phyloP scores from a whole-genome alignment of 331 rosid species.

The Ulmus americana region DNA sequence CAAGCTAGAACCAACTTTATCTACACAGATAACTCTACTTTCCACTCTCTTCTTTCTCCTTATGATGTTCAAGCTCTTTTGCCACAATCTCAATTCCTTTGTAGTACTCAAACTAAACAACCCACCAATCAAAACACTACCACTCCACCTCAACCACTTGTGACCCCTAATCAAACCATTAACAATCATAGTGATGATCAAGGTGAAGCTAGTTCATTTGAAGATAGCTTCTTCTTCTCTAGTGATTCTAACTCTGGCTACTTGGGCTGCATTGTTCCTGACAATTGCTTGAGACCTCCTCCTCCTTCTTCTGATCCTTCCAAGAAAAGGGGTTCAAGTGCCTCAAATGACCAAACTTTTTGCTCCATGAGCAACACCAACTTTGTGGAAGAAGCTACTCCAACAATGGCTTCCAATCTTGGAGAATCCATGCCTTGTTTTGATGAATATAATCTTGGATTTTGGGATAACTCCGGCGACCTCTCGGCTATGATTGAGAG shows the following conservation, averaged over 20 bases:
- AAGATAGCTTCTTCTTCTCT: slow-evolving; percentile 45
- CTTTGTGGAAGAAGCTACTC: slow-evolving; percentile 5
- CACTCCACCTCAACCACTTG: slow-evolving; percentile 17
- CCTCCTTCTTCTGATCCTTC: slow-evolving; percentile 15
- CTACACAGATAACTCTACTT: slow-evolving; percentile 62
- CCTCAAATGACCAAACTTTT: slow-evolving; percentile 25
- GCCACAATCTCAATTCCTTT: slow-evolving; percentile 23
- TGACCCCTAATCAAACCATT: slow-evolving; percentile 7
- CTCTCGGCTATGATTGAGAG: slow-evolving; percentile 49
- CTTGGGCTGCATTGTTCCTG: slow-evolving; percentile 94
- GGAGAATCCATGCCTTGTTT: slow-evolving; percentile 39
- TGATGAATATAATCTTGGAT: slow-evolving; percentile 48
- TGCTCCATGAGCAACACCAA: neutral
- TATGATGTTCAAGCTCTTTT: slow-evolving; percentile 46
- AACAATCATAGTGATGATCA: slow-evolving; percentile 23
- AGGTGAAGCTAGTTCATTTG: neutral
- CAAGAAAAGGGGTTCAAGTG: slow-evolving; percentile 28
- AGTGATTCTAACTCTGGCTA: slow-evolving; percentile 70
- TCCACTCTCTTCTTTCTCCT: slow-evolving; percentile 58
- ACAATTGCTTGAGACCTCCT: slow-evolving; percentile 68
- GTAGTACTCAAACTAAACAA: slow-evolving; percentile 28
- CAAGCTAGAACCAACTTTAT: slow-evolving; percentile 94
- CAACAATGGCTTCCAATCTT: slow-evolving; percentile 3
- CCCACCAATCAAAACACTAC: slow-evolving; percentile 30
- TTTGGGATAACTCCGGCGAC: slow-evolving; percentile 48